A percentile compares a stretch with the other conserved stretches of the same genome.
phyloP scores from a whole-genome alignment of 2,329 filamentous ascomycete genomes.

The Epichloe glyceriae region DNA sequence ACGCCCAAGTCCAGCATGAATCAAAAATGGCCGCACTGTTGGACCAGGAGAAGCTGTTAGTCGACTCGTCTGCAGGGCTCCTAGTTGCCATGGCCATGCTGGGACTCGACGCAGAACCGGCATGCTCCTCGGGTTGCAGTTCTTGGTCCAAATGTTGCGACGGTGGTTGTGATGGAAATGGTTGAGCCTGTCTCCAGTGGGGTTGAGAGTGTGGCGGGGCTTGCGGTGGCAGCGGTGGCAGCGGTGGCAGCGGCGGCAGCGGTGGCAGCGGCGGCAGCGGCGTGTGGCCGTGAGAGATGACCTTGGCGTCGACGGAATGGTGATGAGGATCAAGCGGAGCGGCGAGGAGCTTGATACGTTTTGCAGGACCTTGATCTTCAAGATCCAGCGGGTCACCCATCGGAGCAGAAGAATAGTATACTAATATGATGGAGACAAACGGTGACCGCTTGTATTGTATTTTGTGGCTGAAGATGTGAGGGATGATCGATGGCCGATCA shows the following conservation, averaged over 20 bases:
- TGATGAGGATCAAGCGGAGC: not conserved
- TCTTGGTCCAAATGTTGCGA: not conserved
- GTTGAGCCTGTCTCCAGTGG: not conserved
- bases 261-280: not conserved
- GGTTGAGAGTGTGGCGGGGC: not conserved
- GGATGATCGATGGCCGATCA: not conserved
- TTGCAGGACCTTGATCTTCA: constrained; percentile 9
- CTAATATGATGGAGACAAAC: no score
- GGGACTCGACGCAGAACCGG: not conserved
- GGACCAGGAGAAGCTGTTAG: not conserved
- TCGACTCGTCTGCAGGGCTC: not conserved
- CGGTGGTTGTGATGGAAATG: not conserved
- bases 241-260: not conserved
- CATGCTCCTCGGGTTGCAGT: not conserved
- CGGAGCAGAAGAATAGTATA: not conserved
- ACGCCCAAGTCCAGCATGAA: constrained; percentile 6
- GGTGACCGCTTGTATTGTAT: not conserved
- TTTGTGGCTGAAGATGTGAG: not conserved
- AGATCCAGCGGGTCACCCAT: constrained; percentile 9
- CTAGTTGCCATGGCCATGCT: not conserved
- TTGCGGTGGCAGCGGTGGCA: not conserved
- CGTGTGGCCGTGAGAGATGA: not conserved
- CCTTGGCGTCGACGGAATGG: not conserved
- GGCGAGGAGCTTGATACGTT: constrained; percentile 12
- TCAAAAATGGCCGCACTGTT: not conserved